A percentile compares a stretch with the other conserved stretches of the same genome.
Conservation (phyloP, 2,329 filamentous ascomycete genomes). For the Purpureocillium lavendulum region DNA sequence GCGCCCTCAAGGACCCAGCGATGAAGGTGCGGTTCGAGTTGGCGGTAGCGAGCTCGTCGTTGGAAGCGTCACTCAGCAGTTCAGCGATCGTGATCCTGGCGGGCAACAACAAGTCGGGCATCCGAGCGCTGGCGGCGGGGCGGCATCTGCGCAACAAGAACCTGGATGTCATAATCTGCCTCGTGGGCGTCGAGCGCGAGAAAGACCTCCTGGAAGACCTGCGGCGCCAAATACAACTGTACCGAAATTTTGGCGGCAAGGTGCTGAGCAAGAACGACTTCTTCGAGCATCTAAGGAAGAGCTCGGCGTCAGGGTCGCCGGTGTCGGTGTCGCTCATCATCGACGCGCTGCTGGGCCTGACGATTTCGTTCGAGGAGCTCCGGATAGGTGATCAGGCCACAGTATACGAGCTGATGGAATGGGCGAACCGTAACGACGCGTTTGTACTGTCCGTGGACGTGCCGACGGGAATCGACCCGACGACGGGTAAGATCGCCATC, state of each 20-base stretch:
- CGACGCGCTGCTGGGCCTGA: slow-evolving; percentile 80
- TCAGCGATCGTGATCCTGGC: slow-evolving; percentile 66
- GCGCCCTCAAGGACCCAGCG: slow-evolving; percentile 55
- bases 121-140: slow-evolving; percentile 75
- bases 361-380: slow-evolving; percentile 82
- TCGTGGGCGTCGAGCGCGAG: slow-evolving; percentile 79
- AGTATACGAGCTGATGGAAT: slow-evolving; percentile 84
- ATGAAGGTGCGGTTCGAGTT: slow-evolving; percentile 44
- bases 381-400: slow-evolving; percentile 74
- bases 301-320: slow-evolving; percentile 30
- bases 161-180: slow-evolving; percentile 70
- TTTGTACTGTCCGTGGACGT: slow-evolving; percentile 83
- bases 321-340: slow-evolving; percentile 69
- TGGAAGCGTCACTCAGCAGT: slow-evolving; percentile 19
- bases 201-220: slow-evolving; percentile 73
- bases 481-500: slow-evolving; percentile 56
- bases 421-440: slow-evolving; percentile 82
- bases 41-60: slow-evolving; percentile 27
- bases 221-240: slow-evolving; percentile 72
- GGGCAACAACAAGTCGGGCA: slow-evolving; percentile 88
- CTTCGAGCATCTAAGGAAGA: slow-evolving; percentile 49
- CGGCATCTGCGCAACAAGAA: slow-evolving; percentile 82
- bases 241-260: slow-evolving; percentile 73
- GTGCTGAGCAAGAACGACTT: slow-evolving; percentile 55
- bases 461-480: slow-evolving; percentile 79